Base-by-base conservation (phyloP, 805 yeast species). In the Saccharomycopsis selenospora region DNA sequence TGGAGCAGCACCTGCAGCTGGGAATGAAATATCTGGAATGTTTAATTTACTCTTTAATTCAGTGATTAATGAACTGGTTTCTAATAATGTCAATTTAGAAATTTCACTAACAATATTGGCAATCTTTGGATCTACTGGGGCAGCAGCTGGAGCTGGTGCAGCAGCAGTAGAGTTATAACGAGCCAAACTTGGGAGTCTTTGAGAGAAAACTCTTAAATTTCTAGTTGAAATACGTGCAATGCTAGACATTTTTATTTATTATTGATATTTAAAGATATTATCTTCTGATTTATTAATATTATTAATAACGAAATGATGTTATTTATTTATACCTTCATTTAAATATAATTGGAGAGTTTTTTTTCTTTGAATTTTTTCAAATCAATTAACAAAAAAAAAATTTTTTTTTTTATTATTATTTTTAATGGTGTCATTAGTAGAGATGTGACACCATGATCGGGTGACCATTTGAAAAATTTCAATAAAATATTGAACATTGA, bases 1-100 rank as follows among this genome's bases (percentile, higher is more conserved):
- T 24, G 70, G 71, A 45, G 76, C 79, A 29, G 79, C 76, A 45
- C 76, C 79, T n/a, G 69, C 76, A 51, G 81, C 82, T 55, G 95
- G 91, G 69, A 87, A 76, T 3, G 95, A 77, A 59, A 90, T 88
- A 65, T 93, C 99, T 56, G 97, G 87, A 57, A 93, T 93, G 70
- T 93, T 89, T 60, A 93, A 80, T 63, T 82, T 82, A 41, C 81
- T 70, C 70, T 82, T 82, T 65, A 87, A 74, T 62, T 87, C 96
- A 36, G 79, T 65, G 55, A 93, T 85, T 63, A 93, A 77, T 25
- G 82, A 66, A n/a, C 96, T 82, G 20, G 98, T 91, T 72, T 93
- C 99, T 62, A 90, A 73, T 49, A 93, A 76, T n/a, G 95, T 89
- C 65, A 93, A 76, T 58, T 85, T 77, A 46, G 97, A 80, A 64